Base-by-base conservation (phyloP, 176 grass and related monocot species). In the Oryza punctata region DNA sequence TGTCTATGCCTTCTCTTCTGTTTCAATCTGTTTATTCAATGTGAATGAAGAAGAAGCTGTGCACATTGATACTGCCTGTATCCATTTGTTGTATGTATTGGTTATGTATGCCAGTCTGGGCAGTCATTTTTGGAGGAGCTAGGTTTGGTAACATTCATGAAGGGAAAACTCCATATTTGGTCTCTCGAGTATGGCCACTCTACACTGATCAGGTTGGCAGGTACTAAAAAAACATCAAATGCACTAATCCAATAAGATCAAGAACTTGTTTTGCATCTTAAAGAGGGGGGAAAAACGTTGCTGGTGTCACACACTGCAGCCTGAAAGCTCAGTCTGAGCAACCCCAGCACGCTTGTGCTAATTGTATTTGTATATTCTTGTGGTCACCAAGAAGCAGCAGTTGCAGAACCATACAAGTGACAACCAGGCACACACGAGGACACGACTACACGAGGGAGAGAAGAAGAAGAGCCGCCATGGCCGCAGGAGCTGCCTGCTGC, bases 401-500 rank as follows among this genome's bases (percentile, higher is more conserved):
- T 38, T 38, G 37, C 37, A 0, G 37, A 38, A 38, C 37, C 37
- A 78, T 52, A 71, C 77, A 84, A 35, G 33, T 35, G 78, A 80
- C 75, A 75, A 3, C 77, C 10, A 38, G 33, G 9, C 60, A 52
- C 8, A 77, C 24, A 64, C 70, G 18, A 47, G 38, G 61, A 5
- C 32, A 33, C 32, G 32, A 33, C 32, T 33, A 5, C 33, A 44
- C 13, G 28, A 40, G 24, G 28, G 40, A 21, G 70, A 14, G 14
- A 11, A 45, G 43, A 12, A 12, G 43, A 10, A 45, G 40, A 41
- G 29, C 70, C 19, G 71, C 71, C 88, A 87, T 83, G 88, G 79
- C 79, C n/a, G 52, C 84, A 1, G 71, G 64, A 85, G 82, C 82
- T 61, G 57, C 77, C 63, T 63, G 75, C 78, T 90, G 45, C 79